phyloP scores from a whole-genome alignment of 1,284 basidiomycete species.

The Ustanciosporium gigantosporum region DNA sequence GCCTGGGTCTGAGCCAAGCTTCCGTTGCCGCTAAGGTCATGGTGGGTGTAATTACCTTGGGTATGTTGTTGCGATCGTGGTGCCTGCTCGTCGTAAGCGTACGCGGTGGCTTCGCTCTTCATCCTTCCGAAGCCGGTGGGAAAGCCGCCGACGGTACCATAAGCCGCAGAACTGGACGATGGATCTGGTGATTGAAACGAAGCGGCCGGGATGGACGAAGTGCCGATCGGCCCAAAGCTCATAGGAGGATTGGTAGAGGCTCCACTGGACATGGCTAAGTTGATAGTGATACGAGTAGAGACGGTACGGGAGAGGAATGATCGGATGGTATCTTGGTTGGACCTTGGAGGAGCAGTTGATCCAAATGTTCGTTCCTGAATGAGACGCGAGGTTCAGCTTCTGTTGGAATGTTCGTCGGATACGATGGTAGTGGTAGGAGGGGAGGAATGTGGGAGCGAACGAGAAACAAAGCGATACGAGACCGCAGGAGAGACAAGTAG shows the following conservation, averaged over 20 bases:
- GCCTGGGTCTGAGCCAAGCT: slow-evolving; percentile 29
- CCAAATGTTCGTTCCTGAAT: too few relatives aligned
- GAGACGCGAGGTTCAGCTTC: too few relatives aligned
- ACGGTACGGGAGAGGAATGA: slow-evolving; percentile 1
- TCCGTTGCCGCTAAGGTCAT: slow-evolving; percentile 19
- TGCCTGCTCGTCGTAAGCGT: slow-evolving; percentile 34
- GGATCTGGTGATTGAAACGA: slow-evolving; percentile 29
- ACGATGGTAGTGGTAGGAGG: slow-evolving; percentile 28
- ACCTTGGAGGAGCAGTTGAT: neutral
- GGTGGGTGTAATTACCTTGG: slow-evolving; percentile 35
- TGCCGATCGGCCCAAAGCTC: slow-evolving; percentile 24
- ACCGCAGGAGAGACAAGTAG: slow-evolving; percentile 42
- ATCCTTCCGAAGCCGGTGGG: slow-evolving; percentile 15
- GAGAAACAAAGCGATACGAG: slow-evolving; percentile 6
- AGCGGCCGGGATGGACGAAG: slow-evolving; percentile 8
- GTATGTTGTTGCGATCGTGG: slow-evolving; percentile 27
- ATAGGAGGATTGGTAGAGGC: slow-evolving; percentile 34
- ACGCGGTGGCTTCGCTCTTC: slow-evolving; percentile 21
- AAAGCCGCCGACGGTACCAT: slow-evolving; percentile 15
- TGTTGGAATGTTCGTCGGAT: too few relatives aligned
- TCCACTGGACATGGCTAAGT: slow-evolving; percentile 22
- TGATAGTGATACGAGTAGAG: neutral
- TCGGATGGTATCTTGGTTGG: slow-evolving; percentile 13
- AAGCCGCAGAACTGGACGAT: slow-evolving; percentile 21
- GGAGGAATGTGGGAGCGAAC: neutral